These are phyloP conservation scores for Fusarium camptoceras DNA, from an alignment of 2,329 filamentous ascomycete genomes.

Conservation along the genomic window DNA sequence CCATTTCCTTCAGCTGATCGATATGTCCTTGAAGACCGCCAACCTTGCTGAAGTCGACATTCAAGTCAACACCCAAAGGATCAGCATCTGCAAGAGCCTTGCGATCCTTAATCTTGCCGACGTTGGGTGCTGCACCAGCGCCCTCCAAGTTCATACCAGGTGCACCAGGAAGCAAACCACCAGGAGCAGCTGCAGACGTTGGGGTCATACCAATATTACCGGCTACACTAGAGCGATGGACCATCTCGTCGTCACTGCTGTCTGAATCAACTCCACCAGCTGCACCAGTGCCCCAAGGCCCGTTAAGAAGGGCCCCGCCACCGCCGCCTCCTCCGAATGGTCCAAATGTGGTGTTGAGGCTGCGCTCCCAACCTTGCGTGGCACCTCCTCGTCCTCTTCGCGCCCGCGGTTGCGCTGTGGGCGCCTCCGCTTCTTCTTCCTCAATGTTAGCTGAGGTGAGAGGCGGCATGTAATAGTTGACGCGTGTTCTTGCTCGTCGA, in stretches of 20 bases:
- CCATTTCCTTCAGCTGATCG: slow-evolving; percentile 98
- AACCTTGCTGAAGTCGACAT: slow-evolving; percentile 93
- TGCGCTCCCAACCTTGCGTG: slow-evolving; percentile 76
- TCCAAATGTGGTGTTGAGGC: slow-evolving; percentile 88
- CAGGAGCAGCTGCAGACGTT: slow-evolving; percentile 62
- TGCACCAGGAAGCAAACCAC: slow-evolving; percentile 58
- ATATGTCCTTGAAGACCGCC: slow-evolving; percentile 94
- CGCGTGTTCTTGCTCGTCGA: slow-evolving; percentile 67
- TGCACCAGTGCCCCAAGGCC: slow-evolving; percentile 79
- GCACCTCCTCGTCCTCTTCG: slow-evolving; percentile 72
- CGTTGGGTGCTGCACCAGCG: slow-evolving; percentile 73
- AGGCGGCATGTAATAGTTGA: slow-evolving; percentile 89
- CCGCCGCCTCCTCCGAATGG: slow-evolving; percentile 91
- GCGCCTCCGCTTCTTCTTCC: slow-evolving; percentile 76
- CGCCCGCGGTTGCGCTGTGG: slow-evolving; percentile 75
- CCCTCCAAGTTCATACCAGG: slow-evolving; percentile 57
- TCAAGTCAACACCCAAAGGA: slow-evolving; percentile 91
- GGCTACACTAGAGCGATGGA: slow-evolving; percentile 66
- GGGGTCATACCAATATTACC: slow-evolving; percentile 74
- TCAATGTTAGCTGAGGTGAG: slow-evolving; percentile 73
- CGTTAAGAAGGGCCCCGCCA: slow-evolving; percentile 76
- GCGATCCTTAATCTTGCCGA: slow-evolving; percentile 93
- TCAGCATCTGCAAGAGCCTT: slow-evolving; percentile 94
- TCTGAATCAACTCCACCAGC: slow-evolving; percentile 89
- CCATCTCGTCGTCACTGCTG: slow-evolving; percentile 93